Conservation (phyloP, 306 rosid genomes). For the Trifolium pratense region DNA sequence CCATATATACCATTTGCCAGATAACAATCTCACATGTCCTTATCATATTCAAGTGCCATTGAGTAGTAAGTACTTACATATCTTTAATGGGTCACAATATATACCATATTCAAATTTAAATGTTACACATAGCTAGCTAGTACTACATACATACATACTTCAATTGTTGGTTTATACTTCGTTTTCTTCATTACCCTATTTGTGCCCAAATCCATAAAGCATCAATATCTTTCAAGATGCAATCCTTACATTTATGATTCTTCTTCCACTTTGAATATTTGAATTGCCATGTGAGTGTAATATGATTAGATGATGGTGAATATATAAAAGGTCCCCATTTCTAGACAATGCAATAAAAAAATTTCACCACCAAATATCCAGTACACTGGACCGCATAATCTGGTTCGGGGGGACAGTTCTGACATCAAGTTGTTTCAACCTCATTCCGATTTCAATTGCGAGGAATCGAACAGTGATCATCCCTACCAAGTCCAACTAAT, state of each 20-base stretch:
- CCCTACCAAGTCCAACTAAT: no score
- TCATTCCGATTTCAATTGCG: no score
- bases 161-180: constrained; percentile 36
- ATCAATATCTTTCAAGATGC: constrained; percentile 26
- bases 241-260: constrained; percentile 39
- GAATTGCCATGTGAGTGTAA: constrained; percentile 25
- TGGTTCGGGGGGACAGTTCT: no score
- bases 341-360: background rate
- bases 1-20: constrained; percentile 20
- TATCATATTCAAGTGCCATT: constrained; percentile 31
- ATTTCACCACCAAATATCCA: no score
- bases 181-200: constrained; percentile 44
- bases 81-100: constrained; percentile 23
- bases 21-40: constrained; percentile 29
- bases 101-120: constrained; percentile 1
- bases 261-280: constrained; percentile 32
- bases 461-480: no score
- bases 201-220: constrained; percentile 36
- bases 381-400: no score
- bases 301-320: constrained; percentile 23
- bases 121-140: background rate
- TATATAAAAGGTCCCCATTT: constrained; percentile 16
- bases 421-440: no score
- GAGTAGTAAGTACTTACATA: constrained; percentile 17
- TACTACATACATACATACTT: background rate